phyloP scores from a whole-genome alignment of 1,139 yeast genomes.

The Maudiozyma humilis region DNA sequence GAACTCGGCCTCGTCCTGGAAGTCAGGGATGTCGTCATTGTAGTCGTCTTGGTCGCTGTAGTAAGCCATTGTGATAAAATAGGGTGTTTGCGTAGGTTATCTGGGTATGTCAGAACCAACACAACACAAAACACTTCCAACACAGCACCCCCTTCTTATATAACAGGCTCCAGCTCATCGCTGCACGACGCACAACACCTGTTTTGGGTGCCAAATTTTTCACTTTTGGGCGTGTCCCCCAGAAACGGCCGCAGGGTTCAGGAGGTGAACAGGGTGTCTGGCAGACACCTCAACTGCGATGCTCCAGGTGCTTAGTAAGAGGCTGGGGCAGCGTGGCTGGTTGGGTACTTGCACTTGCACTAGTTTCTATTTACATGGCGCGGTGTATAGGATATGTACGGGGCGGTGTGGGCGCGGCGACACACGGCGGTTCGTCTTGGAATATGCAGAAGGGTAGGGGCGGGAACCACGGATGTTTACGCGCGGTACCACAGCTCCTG shows the following conservation, averaged over 20 bases:
- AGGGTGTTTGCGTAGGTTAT: no score
- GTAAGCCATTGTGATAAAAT: constrained; percentile 5
- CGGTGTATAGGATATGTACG: neutral
- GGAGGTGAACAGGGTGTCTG: no score
- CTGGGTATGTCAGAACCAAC: no score
- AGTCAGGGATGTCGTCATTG: constrained; percentile 23
- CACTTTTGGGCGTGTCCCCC: no score
- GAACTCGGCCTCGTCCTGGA: constrained; percentile 31
- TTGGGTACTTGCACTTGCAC: neutral
- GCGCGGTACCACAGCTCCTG: constrained; percentile 57
- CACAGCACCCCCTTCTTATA: neutral
- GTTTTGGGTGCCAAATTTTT: no score
- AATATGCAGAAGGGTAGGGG: neutral
- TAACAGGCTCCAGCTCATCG: neutral
- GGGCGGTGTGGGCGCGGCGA: no score
- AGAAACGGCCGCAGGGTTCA: no score
- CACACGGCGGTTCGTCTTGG: neutral
- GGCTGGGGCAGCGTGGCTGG: neutral
- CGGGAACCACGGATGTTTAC: constrained; percentile 23
- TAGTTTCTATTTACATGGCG: neutral
- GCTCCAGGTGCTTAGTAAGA: neutral
- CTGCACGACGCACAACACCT: no score
- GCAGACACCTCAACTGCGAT: neutral
- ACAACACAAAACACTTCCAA: no score
- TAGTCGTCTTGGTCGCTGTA: constrained; percentile 26